A percentile compares a stretch with the other conserved stretches of the same genome.
Conservation (phyloP, 2,329 filamentous ascomycete species). For the Colletotrichum lentis region DNA sequence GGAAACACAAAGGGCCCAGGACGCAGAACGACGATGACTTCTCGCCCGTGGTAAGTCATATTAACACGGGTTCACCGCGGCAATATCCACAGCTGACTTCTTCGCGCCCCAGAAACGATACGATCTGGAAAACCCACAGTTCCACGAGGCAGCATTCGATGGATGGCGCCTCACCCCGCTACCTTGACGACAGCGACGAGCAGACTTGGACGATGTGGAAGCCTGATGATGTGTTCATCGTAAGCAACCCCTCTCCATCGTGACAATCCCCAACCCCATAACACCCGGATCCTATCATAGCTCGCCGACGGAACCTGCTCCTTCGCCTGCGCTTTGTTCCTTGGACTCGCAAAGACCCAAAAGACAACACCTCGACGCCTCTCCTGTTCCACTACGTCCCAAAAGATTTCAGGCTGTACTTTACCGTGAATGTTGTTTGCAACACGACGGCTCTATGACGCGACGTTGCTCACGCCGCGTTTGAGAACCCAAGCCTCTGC, state of each 20-base stretch:
- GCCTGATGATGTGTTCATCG: conserved; percentile 15
- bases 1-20: conserved; percentile 10
- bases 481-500: background rate
- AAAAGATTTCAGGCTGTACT: conserved; percentile 52
- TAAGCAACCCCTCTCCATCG: background rate
- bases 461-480: background rate
- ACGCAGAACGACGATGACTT: conserved; percentile 1
- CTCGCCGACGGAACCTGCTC: conserved; percentile 65
- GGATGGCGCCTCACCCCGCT: conserved; percentile 17
- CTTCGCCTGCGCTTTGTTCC: conserved; percentile 67
- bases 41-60: conserved; percentile 2
- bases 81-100: background rate
- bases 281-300: background rate
- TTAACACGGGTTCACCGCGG: too few relatives aligned
- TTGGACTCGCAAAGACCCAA: conserved; percentile 60
- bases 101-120: conserved; percentile 6
- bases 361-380: conserved; percentile 49
- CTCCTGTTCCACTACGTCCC: conserved; percentile 66
- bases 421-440: background rate
- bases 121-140: conserved; percentile 10
- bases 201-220: background rate
- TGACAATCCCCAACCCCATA: background rate
- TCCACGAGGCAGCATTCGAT: conserved; percentile 15
- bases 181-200: conserved; percentile 1
- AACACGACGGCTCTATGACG: background rate